phyloP scores from a whole-genome alignment of 2,329 filamentous ascomycete genomes.

The Fonsecaea erecta region DNA sequence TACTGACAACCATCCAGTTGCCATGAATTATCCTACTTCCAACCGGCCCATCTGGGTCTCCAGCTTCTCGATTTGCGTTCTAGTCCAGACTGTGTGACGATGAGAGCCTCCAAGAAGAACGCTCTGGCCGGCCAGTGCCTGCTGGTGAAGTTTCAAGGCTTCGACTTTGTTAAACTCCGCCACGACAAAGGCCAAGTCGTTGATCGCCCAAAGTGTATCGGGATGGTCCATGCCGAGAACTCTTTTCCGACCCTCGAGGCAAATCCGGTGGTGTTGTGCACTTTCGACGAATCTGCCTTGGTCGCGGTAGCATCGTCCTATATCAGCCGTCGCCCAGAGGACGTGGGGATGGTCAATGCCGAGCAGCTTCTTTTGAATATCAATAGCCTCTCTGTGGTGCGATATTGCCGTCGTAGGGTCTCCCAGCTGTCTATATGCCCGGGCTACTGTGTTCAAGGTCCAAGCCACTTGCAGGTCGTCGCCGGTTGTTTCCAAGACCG shows the following conservation, averaged over 20 bases:
- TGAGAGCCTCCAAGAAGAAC: not conserved
- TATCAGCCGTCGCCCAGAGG: not conserved
- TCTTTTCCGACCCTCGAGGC: not conserved
- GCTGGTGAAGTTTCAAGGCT: not conserved
- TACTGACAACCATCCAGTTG: not conserved
- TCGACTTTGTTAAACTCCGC: not conserved
- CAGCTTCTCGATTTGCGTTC: not conserved
- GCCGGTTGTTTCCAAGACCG: not conserved
- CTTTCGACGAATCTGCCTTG: not conserved
- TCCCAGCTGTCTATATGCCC: not conserved
- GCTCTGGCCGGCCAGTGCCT: not conserved
- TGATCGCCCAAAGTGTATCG: not conserved
- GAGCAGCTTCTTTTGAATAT: not conserved
- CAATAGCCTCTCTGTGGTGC: not conserved
- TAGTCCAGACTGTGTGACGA: not conserved
- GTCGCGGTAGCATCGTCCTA: not conserved
- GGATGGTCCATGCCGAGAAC: not conserved
- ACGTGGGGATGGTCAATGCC: not conserved
- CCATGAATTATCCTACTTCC: not conserved
- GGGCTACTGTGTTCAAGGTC: not conserved
- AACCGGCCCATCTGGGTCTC: not conserved
- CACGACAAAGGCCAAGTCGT: not conserved
- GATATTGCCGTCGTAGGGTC: not conserved
- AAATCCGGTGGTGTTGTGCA: not conserved
- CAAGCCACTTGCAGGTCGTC: not conserved